A percentile compares a stretch with the other conserved stretches of the same genome.
Conservation (phyloP, 2,329 filamentous ascomycete genomes). For the Monosporascus sp. region DNA sequence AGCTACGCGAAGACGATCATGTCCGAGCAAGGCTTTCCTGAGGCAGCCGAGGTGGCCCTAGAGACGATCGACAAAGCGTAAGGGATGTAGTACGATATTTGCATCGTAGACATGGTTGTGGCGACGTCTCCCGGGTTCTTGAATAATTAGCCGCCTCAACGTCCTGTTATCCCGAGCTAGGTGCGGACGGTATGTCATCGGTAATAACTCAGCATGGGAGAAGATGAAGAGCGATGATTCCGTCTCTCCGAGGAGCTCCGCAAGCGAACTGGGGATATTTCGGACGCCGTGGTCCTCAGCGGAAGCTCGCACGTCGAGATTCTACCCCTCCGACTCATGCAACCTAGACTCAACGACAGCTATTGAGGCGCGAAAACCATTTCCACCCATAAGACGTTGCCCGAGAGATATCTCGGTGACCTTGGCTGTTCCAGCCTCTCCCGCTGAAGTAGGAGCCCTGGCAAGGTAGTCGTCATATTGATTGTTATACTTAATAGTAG, state of each 20-base stretch:
- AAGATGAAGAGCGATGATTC: not conserved
- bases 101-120: not conserved
- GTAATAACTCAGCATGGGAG: not conserved
- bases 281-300: not conserved
- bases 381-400: too few relatives aligned
- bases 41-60: not conserved
- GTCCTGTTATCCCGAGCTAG: conserved; percentile 1
- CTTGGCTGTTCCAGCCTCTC: too few relatives aligned
- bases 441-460: too few relatives aligned
- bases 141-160: not conserved
- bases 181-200: not conserved
- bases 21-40: not conserved
- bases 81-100: not conserved
- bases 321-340: not conserved
- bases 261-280: not conserved
- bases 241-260: not conserved
- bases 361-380: too few relatives aligned
- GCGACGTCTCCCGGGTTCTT: not conserved
- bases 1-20: not conserved
- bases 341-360: not conserved
- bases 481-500: too few relatives aligned
- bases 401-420: too few relatives aligned
- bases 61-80: conserved; percentile 1
- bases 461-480: too few relatives aligned
- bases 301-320: not conserved